A percentile compares a stretch with the other conserved stretches of the same genome.
These are phyloP conservation scores for Psilocybe sp. DNA, from an alignment of 768 basidiomycete species.

Conservation along the genomic window DNA sequence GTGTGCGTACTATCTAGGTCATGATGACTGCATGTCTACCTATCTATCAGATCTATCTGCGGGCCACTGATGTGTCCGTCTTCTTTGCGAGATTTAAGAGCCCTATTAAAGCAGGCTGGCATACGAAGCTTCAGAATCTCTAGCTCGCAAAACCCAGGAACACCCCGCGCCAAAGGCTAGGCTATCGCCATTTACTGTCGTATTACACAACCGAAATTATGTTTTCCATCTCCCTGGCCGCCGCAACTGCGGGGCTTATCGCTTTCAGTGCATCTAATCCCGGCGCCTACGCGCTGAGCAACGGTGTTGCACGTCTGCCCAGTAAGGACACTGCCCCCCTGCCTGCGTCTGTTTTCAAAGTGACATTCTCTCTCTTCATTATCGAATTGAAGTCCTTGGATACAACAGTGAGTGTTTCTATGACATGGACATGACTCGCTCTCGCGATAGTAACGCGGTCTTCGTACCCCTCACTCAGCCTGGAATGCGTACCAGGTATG, in stretches of 20 bases:
- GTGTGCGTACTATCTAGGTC: too few relatives aligned
- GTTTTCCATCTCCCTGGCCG: constrained; percentile 19
- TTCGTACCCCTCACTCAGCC: constrained; percentile 30
- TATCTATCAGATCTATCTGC: too few relatives aligned
- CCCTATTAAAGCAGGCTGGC: too few relatives aligned
- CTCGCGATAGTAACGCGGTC: not conserved
- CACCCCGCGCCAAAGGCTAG: too few relatives aligned
- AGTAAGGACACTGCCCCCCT: constrained; percentile 20
- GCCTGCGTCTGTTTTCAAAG: not conserved
- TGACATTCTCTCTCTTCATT: too few relatives aligned
- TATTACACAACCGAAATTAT: constrained; percentile 11
- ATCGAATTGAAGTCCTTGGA: constrained; percentile 66
- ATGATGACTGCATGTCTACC: too few relatives aligned
- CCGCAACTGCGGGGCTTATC: constrained; percentile 15
- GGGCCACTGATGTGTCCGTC: too few relatives aligned
- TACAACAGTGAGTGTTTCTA: constrained; percentile 52
- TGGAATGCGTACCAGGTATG: constrained; percentile 69
- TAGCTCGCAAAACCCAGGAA: too few relatives aligned
- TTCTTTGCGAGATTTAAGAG: too few relatives aligned
- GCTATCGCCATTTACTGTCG: not conserved
- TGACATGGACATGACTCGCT: too few relatives aligned
- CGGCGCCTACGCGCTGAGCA: constrained; percentile 22
- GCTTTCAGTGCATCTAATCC: constrained; percentile 10
- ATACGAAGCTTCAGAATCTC: too few relatives aligned
- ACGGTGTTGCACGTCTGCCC: constrained; percentile 35